phyloP scores from a whole-genome alignment of 129 eudicot species.

The Heracleum sosnowskyi region DNA sequence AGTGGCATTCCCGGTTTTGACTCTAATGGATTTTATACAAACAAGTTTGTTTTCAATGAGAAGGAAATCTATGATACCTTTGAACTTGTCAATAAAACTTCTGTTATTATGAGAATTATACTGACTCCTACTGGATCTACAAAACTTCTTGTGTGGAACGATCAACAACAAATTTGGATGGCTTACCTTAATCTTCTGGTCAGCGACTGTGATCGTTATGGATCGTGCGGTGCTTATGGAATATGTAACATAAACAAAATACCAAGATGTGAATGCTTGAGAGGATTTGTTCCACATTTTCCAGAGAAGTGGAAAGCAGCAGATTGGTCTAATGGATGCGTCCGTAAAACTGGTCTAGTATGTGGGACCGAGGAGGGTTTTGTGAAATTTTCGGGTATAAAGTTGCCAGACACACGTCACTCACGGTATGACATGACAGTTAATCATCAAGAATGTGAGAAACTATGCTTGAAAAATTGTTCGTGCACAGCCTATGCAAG shows the following conservation, averaged over 20 bases:
- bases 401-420: slow-evolving; percentile 14
- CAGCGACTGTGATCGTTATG: slow-evolving; percentile 2
- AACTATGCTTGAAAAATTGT: slow-evolving; percentile 7
- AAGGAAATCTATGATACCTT: not conserved
- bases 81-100: not conserved
- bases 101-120: not conserved
- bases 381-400: not conserved
- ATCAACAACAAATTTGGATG: not conserved
- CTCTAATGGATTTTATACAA: not conserved
- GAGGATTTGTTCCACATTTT: not conserved
- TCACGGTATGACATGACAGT: not conserved
- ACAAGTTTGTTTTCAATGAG: not conserved
- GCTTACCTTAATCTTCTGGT: not conserved
- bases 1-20: not conserved
- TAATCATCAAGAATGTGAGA: slow-evolving; percentile 3
- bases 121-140: not conserved
- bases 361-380: not conserved
- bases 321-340: slow-evolving; percentile 15
- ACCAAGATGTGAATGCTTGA: not conserved
- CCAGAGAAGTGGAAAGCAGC: slow-evolving; percentile 7
- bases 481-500: slow-evolving; percentile 8
- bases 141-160: not conserved
- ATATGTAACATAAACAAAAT: slow-evolving; percentile 3
- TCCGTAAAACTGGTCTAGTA: not conserved
- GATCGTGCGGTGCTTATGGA: slow-evolving; percentile 16